phyloP scores from a whole-genome alignment of 306 rosid genomes.

The Cicer pinnatifidum region DNA sequence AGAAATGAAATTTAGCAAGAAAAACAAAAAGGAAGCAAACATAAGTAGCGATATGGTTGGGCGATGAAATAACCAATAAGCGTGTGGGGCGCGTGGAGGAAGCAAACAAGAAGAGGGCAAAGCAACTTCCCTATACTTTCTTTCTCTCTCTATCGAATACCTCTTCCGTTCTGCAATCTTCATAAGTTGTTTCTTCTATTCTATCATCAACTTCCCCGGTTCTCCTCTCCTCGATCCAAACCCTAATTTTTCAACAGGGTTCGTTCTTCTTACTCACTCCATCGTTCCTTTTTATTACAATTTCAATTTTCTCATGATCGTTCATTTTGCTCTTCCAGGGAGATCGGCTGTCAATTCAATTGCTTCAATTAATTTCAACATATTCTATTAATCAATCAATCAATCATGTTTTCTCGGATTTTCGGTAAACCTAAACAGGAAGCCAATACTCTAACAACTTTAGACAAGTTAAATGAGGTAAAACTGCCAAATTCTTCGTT shows the following conservation, averaged over 20 bases:
- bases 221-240: not conserved
- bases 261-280: not conserved
- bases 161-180: too few species aligned
- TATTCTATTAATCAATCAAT: constrained; percentile 9
- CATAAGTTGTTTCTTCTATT: too few species aligned
- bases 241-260: not conserved
- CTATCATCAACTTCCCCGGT: too few species aligned
- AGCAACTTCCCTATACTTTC: too few species aligned
- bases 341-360: constrained; percentile 8
- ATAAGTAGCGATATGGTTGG: too few species aligned
- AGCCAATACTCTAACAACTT: constrained; percentile 66
- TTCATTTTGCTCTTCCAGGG: constrained; percentile 17
- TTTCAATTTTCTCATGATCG: not conserved
- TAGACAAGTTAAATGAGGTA: constrained; percentile 93
- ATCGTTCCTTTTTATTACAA: not conserved
- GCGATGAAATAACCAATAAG: too few species aligned
- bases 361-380: constrained; percentile 7
- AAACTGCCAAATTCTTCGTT: not conserved
- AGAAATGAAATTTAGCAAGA: too few species aligned
- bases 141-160: too few species aligned
- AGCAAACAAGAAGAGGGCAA: too few species aligned
- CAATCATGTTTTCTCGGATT: constrained; percentile 75
- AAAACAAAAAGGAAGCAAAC: too few species aligned
- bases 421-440: constrained; percentile 93
- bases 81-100: too few species aligned